A percentile compares a stretch with the other conserved stretches of the same genome.
These are phyloP conservation scores for Myrmaecium sp. DNA, from an alignment of 2,329 filamentous ascomycete genomes.

Conservation along the genomic window DNA sequence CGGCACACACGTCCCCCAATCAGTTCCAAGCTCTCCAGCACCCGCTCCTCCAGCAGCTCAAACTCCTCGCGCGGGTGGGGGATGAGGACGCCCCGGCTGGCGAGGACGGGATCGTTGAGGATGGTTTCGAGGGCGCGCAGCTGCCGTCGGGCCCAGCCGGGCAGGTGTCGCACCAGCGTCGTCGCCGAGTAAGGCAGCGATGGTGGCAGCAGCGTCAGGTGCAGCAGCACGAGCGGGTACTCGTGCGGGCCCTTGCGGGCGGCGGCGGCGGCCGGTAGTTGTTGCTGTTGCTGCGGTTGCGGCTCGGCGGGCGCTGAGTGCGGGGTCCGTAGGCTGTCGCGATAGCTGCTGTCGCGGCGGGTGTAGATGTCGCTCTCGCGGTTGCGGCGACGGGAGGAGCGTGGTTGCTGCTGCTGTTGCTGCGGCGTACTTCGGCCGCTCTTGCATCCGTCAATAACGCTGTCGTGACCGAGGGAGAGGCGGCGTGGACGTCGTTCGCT, in stretches of 20 bases:
- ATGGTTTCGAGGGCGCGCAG: conserved; percentile 54
- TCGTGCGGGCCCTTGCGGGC: no score
- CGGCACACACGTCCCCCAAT: conserved; percentile 51
- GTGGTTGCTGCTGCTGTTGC: no score
- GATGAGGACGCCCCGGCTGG: conserved; percentile 56
- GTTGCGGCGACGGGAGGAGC: no score
- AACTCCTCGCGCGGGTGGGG: conserved; percentile 68
- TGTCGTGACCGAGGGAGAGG: no score
- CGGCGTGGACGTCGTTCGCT: neutral
- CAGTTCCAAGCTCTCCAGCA: conserved; percentile 59
- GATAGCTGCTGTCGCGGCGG: no score
- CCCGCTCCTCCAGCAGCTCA: conserved; percentile 59
- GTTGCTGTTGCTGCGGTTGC: conserved; percentile 14
- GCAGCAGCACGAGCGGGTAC: conserved; percentile 58
- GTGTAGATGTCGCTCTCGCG: no score
- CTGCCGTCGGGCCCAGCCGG: conserved; percentile 35
- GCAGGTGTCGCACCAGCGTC: conserved; percentile 31
- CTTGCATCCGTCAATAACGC: neutral
- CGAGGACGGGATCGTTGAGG: conserved; percentile 49
- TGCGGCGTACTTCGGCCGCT: neutral
- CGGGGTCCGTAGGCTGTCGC: no score
- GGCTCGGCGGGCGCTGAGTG: no score
- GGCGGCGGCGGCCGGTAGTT: no score
- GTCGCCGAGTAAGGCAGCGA: conserved; percentile 42
- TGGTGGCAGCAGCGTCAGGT: conserved; percentile 59